Conservation (phyloP, 2,329 filamentous ascomycete species). For the Xylaria digitata region DNA sequence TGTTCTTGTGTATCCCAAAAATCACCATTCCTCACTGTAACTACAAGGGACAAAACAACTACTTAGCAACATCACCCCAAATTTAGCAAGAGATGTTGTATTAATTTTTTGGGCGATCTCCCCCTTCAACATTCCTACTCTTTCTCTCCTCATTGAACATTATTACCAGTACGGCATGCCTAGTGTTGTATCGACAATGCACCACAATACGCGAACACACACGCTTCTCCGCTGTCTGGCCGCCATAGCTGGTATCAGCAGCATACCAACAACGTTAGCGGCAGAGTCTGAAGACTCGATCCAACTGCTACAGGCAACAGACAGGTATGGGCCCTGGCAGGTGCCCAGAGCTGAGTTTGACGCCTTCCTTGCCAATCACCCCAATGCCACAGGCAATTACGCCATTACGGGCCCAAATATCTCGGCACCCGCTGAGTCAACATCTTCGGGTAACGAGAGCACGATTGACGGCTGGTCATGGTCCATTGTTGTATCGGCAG, state of each 20-base stretch:
- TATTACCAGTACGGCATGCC: too few relatives aligned
- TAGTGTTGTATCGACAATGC: too few relatives aligned
- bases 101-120: too few relatives aligned
- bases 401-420: background rate
- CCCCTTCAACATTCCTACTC: too few relatives aligned
- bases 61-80: too few relatives aligned
- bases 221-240: background rate
- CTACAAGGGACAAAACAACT: too few relatives aligned
- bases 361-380: background rate
- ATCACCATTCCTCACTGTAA: too few relatives aligned
- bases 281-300: background rate
- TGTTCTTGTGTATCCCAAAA: too few relatives aligned
- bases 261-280: background rate
- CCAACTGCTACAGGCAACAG: too few relatives aligned
- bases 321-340: background rate
- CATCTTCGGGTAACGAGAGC: background rate
- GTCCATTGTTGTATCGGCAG: constrained; percentile 8
- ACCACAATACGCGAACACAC: background rate
- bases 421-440: background rate
- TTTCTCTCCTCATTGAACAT: too few relatives aligned
- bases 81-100: too few relatives aligned
- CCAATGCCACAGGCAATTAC: constrained; percentile 8
- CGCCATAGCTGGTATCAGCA: background rate
- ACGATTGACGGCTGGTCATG: constrained; percentile 3
- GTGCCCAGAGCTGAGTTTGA: constrained; percentile 11